Evolutionary conservation across 768 basidiomycete species (phyloP).

Genomic region (Tricholoma furcatifolium): DNA sequence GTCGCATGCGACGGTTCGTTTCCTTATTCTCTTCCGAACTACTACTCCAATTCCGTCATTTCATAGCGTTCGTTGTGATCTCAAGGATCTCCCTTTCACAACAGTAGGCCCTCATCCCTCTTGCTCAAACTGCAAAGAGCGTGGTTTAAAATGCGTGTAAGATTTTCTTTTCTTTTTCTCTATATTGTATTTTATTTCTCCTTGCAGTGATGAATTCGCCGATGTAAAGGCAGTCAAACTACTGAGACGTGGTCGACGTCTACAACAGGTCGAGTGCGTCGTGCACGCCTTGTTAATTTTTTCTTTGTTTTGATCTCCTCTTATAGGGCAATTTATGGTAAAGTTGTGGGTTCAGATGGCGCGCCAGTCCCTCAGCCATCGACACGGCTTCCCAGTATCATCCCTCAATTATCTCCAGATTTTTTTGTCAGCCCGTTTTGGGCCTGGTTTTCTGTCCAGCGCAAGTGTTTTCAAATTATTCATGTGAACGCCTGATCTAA

Average conservation of each 20-base stretch:
- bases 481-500: background rate
- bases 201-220: slow-evolving; percentile 81
- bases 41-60: slow-evolving; percentile 2
- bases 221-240: slow-evolving; percentile 90
- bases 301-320: slow-evolving; percentile 6
- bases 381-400: slow-evolving; percentile 48
- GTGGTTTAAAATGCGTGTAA: slow-evolving; percentile 91
- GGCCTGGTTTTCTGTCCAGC: slow-evolving; percentile 79
- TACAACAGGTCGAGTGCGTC: slow-evolving; percentile 83
- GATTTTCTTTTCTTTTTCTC: slow-evolving; percentile 28
- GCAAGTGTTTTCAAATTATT: slow-evolving; percentile 38
- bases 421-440: slow-evolving; percentile 90
- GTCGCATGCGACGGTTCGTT: slow-evolving; percentile 77
- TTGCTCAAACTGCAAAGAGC: slow-evolving; percentile 90
- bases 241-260: slow-evolving; percentile 71
- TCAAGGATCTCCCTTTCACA: slow-evolving; percentile 74
- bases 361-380: slow-evolving; percentile 31
- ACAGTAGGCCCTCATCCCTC: slow-evolving; percentile 46
- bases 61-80: slow-evolving; percentile 89
- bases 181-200: background rate
- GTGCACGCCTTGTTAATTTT: slow-evolving; percentile 3
- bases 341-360: slow-evolving; percentile 48
- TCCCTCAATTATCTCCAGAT: slow-evolving; percentile 70
- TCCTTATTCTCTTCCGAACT: slow-evolving; percentile 9
- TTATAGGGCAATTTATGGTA: slow-evolving; percentile 75